Percentiles rank a stretch among this genome's conserved stretches.
Evolutionary conservation across 1,284 basidiomycete genomes (phyloP).

Genomic region (Coniophora puteana): DNA sequence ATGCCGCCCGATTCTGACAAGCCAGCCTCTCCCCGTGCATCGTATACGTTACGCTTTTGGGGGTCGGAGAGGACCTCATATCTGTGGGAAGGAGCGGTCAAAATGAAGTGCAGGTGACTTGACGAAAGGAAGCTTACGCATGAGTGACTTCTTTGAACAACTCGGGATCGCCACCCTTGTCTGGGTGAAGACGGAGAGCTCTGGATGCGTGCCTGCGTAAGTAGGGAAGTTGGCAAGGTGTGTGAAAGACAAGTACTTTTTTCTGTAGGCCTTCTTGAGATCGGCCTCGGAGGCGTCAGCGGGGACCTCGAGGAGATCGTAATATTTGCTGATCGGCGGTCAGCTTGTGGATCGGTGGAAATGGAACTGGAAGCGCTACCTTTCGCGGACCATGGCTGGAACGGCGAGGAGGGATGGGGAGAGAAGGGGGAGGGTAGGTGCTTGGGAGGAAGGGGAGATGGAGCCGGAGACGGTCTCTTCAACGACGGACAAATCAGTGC

Average conservation of each 20-base stretch:
- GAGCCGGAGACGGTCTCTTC: constrained; percentile 18
- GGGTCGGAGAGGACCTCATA: constrained; percentile 94
- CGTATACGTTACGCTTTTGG: constrained; percentile 85
- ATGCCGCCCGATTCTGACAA: constrained; percentile 84
- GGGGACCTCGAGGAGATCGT: constrained; percentile 83
- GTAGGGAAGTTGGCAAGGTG: too few relatives aligned
- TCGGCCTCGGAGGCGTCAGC: constrained; percentile 76
- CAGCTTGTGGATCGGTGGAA: constrained; percentile 4
- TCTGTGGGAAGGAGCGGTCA: constrained; percentile 33
- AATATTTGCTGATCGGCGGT: constrained; percentile 66
- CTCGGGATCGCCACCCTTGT: constrained; percentile 97
- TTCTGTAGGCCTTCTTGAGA: constrained; percentile 93
- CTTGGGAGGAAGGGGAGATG: constrained; percentile 15
- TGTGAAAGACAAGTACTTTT: constrained; percentile 57
- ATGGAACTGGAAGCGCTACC: constrained; percentile 38
- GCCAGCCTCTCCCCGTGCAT: constrained; percentile 92
- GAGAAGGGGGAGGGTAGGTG: constrained; percentile 16
- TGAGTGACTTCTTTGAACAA: constrained; percentile 97
- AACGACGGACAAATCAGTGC: too few relatives aligned
- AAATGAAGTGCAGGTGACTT: constrained; percentile 6
- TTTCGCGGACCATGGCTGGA: constrained; percentile 63
- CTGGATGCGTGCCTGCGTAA: too few relatives aligned
- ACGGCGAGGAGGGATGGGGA: constrained; percentile 13
- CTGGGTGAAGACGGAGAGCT: constrained; percentile 88
- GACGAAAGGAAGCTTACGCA: constrained; percentile 56